Percentiles rank a stretch among this genome's conserved stretches.
phyloP scores from a whole-genome alignment of 768 basidiomycete species.

The Xerocomus brunneocitrinus region DNA sequence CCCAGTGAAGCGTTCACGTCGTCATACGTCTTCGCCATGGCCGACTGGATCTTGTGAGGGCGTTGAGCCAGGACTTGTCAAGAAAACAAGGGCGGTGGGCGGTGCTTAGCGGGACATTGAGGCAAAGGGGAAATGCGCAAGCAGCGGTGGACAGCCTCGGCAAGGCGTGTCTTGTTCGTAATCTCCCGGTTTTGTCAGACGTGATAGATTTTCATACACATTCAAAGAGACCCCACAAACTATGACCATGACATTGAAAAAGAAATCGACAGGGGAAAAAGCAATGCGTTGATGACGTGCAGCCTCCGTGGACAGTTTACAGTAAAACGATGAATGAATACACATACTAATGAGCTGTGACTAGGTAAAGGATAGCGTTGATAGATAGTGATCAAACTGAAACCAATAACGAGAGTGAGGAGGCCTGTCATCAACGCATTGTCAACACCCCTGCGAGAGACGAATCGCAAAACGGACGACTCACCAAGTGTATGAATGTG shows the following conservation, averaged over 20 bases:
- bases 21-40: slow-evolving; percentile 50
- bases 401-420: slow-evolving; percentile 21
- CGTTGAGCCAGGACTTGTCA: slow-evolving; percentile 9
- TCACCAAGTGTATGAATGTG: slow-evolving; percentile 15
- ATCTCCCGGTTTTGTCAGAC: neutral
- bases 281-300: slow-evolving; percentile 24
- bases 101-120: slow-evolving; percentile 23
- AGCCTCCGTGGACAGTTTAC: slow-evolving; percentile 12
- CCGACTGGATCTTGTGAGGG: slow-evolving; percentile 9
- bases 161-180: neutral
- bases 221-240: neutral
- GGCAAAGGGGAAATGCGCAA: slow-evolving; percentile 16
- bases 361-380: slow-evolving; percentile 22
- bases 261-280: neutral
- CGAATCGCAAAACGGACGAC: slow-evolving; percentile 5
- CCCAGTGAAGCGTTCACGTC: slow-evolving; percentile 57
- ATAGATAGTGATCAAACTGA: slow-evolving; percentile 26
- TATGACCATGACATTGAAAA: slow-evolving; percentile 14
- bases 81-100: slow-evolving; percentile 12
- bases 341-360: slow-evolving; percentile 25
- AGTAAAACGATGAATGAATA: slow-evolving; percentile 26
- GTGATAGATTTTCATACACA: neutral
- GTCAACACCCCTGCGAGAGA: slow-evolving; percentile 8
- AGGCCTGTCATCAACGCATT: slow-evolving; percentile 1
- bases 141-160: slow-evolving; percentile 18